Evolutionary conservation across 768 basidiomycete species (phyloP), one percentile per base, ranked within the genome.

Genomic region (Serendipita sp.): DNA sequence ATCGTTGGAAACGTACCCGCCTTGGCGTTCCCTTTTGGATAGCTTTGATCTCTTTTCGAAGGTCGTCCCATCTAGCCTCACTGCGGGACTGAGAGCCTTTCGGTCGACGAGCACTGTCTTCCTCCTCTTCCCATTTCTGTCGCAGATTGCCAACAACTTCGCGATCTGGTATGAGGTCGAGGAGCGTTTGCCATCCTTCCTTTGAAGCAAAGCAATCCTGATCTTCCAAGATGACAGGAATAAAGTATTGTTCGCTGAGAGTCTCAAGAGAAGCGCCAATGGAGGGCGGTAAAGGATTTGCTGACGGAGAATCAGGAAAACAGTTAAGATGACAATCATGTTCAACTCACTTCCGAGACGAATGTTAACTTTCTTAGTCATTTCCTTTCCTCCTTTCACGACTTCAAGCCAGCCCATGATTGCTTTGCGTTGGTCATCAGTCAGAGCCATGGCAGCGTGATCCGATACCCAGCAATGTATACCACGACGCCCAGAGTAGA

Each of bases 391-490:
- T 30, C 53, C 53, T 58, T 58, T 84, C 53, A 95, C 75, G 14
- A 97, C 84, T 31, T 89, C 88, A 67, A 98, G 73, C 75, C 85
- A 96, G 16, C 79, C 81, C n/a, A 97, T 90, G 60, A 99, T 74
- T 0, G 91, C 82, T 70, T 81, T 84, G 26, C 96, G 78, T 72
- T 95, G 85, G 62, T 95, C 90, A 69, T 99, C 96, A 9, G 89
- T 94, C 53, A 98, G 78, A 62, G 80, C 84, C 77, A 97, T 80
- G 1, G 95, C 96, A 62, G 86, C 82, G 38, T 79, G 75, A 72
- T 99, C 96, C 2, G 88, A 90, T 65, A 99, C 84, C 96, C 96
- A 99, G 71, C 92, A 79, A 77, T 99, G 96, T 67, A 99, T 99
- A 61, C 96, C 96, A 74, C 96, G 87, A 38, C 96, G 86, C 63